A percentile compares a stretch with the other conserved stretches of the same genome.
Evolutionary conservation across 169 alveolate genomes (phyloP).

Genomic region (Blepharisma undulans): DNA sequence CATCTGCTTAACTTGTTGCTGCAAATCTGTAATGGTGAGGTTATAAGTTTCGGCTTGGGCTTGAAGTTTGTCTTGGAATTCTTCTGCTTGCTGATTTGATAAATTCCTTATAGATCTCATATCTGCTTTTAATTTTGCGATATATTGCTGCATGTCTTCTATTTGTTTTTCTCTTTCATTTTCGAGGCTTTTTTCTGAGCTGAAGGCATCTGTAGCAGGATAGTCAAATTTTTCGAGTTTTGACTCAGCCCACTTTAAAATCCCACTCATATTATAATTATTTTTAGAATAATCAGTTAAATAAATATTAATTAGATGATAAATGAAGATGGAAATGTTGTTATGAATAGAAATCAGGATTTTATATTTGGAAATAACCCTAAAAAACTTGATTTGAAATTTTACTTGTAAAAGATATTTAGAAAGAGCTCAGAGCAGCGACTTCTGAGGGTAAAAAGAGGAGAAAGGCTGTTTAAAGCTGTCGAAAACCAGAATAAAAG

Average conservation of each 20-base stretch:
- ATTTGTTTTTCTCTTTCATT: background rate
- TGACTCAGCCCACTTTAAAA: conserved; percentile 27
- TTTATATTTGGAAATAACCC: background rate
- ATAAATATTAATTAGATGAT: background rate
- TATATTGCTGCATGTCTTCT: background rate
- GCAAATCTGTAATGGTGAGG: background rate
- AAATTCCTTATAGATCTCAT: background rate
- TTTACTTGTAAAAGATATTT: background rate
- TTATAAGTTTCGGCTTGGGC: background rate
- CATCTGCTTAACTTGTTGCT: background rate
- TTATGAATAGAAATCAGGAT: background rate
- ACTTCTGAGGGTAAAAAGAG: background rate
- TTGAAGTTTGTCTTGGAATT: background rate
- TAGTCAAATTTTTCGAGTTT: conserved; percentile 3
- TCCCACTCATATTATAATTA: conserved; percentile 20
- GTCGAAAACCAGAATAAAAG: background rate
- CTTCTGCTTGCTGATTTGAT: background rate
- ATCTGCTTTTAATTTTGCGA: background rate
- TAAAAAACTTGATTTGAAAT: background rate
- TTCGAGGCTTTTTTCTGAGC: background rate
- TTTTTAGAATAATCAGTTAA: background rate
- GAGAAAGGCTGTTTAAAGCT: background rate
- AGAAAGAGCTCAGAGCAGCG: background rate
- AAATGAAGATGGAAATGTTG: background rate
- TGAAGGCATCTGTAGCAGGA: conserved; percentile 10